Evolutionary conservation across 164 flowering plant species (phyloP).

Genomic region (Akebia trifoliata): DNA sequence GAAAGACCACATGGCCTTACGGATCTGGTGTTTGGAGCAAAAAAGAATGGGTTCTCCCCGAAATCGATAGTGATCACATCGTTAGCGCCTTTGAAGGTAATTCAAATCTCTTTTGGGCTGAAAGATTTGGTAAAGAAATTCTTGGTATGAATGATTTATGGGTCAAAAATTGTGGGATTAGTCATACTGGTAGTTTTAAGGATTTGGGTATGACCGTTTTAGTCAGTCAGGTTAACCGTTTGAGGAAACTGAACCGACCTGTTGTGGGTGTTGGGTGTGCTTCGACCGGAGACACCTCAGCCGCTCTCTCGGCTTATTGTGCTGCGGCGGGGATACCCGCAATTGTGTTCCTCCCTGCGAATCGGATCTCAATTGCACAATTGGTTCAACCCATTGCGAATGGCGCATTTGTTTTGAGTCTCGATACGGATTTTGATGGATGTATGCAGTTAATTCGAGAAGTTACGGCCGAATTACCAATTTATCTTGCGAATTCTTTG

Average conservation of each 20-base stretch:
- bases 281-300: constrained; percentile 78
- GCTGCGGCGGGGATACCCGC: constrained; percentile 87
- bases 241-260: constrained; percentile 48
- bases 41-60: constrained; percentile 91
- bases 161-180: constrained; percentile 86
- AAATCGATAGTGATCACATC: constrained; percentile 70
- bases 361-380: constrained; percentile 66
- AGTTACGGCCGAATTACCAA: constrained; percentile 75
- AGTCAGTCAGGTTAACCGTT: constrained; percentile 73
- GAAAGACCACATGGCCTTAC: constrained; percentile 85
- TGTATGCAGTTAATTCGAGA: constrained; percentile 88
- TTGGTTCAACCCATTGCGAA: constrained; percentile 84
- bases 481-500: constrained; percentile 79
- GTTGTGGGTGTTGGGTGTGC: constrained; percentile 82
- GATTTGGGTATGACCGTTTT: constrained; percentile 86
- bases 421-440: constrained; percentile 89
- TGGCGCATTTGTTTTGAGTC: constrained; percentile 78
- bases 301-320: constrained; percentile 85
- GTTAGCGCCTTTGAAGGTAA: constrained; percentile 81
- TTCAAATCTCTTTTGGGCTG: constrained; percentile 88
- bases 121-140: constrained; percentile 73
- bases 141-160: constrained; percentile 83
- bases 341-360: constrained; percentile 63
- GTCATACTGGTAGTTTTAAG: constrained; percentile 78
- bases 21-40: constrained; percentile 93